Base-by-base conservation (phyloP, 2,329 filamentous ascomycete genomes). In the Alternaria consortialis region DNA sequence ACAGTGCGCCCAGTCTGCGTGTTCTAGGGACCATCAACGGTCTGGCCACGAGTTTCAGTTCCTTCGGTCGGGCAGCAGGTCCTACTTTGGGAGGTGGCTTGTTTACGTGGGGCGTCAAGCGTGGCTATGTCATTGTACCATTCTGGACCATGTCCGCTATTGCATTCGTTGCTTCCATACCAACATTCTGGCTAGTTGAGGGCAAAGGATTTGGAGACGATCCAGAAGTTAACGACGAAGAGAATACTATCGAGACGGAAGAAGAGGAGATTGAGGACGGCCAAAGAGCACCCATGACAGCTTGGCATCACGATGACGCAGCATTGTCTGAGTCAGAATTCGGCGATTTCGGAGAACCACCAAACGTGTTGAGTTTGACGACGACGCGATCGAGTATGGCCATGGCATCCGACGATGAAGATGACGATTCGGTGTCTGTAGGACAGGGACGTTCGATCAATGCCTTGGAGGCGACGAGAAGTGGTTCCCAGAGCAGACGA, bases 1-100 rank as follows among this genome's bases (percentile, higher is more conserved):
- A 97, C 79, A 92, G 90, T 9, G 93, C 93, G 5, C 80, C 84
- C 1, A 93, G 90, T 56, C 81, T 97, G 15, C 83, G 86, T 43
- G 87, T 97, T 9, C 85, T 98, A 5, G 94, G 93, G 1, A 97
- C 94, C 0, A 81, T 98, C 56, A 98, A 98, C 73, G 95, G 94
- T 3, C 88, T 97, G 63, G 94, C 93, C 0, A 97, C 94, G 0
- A 91, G 90, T 57, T 88, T 94, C 34, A 90, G 89, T 65, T 93
- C 92, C 0, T 78, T 97, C 5, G 94, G 94, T 2, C 84, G 94
- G 50, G 94, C 93, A 0, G 72, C 86, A 0, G 95, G 95, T 0
- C 94, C 95, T 0, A 91, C 91, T 0, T 77, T 90, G 34, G 86
- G 88, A 0, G 94, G 94, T 0, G 80, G 84, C 1, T 83, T 89